A percentile compares a stretch with the other conserved stretches of the same genome.
These are phyloP conservation scores for Acacia acuminata DNA, from an alignment of 306 rosid species.

Conservation along the genomic window DNA sequence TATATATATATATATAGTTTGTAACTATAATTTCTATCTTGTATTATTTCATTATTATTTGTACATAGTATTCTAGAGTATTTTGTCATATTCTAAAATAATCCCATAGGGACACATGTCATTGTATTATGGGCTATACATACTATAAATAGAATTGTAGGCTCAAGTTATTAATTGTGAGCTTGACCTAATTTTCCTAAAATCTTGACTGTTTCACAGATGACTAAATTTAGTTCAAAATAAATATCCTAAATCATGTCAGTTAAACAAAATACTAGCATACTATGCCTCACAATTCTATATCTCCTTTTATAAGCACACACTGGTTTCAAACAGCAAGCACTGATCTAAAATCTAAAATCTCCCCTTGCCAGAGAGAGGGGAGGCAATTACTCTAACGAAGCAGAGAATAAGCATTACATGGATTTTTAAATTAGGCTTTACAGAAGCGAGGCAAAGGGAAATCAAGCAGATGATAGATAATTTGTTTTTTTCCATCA, in stretches of 20 bases:
- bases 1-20: too few relatives aligned
- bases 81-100: too few relatives aligned
- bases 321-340: neutral
- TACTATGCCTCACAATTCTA: neutral
- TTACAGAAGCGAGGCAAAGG: slow-evolving; percentile 9
- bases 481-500: too few relatives aligned
- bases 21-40: too few relatives aligned
- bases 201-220: too few relatives aligned
- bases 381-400: neutral
- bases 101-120: too few relatives aligned
- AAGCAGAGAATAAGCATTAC: neutral
- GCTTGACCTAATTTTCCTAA: too few relatives aligned
- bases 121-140: too few relatives aligned
- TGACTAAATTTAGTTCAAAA: slow-evolving; percentile 24
- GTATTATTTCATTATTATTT: too few relatives aligned
- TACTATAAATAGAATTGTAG: too few relatives aligned
- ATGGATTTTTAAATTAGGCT: slow-evolving; percentile 32
- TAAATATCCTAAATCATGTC: neutral
- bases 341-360: slow-evolving; percentile 23
- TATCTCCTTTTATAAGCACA: neutral
- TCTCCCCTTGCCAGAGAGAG: neutral
- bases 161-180: too few relatives aligned
- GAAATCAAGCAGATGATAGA: neutral
- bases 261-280: neutral
- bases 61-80: too few relatives aligned